Evolutionary conservation across 805 yeast species (phyloP).

Genomic region (Candida vartiovaarae): DNA sequence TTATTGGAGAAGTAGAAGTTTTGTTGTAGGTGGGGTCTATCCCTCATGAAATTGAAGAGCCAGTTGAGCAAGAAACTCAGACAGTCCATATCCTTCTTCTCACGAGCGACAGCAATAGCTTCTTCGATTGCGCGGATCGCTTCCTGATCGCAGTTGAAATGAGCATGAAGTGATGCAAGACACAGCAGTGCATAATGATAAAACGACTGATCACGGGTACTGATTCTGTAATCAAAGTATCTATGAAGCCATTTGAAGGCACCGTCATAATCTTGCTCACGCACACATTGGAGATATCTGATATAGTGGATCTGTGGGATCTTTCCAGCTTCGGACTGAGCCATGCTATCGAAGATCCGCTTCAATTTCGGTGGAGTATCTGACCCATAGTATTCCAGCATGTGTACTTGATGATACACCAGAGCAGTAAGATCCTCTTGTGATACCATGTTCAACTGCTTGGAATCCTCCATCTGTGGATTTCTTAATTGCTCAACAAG

Average conservation of each 20-base stretch:
- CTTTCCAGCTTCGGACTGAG: conserved; percentile 36
- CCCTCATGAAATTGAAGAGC: conserved; percentile 63
- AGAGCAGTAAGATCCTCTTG: conserved; percentile 44
- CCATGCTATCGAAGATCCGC: conserved; percentile 37
- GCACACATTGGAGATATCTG: conserved; percentile 51
- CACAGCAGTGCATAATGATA: conserved; percentile 76
- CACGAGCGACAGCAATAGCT: conserved; percentile 83
- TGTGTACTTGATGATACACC: conserved; percentile 45
- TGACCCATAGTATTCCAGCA: conserved; percentile 45
- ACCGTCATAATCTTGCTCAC: conserved; percentile 50
- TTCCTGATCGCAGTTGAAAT: conserved; percentile 49
- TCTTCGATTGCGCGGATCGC: conserved; percentile 80
- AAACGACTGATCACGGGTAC: conserved; percentile 51
- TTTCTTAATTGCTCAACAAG: conserved; percentile 5
- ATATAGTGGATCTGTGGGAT: conserved; percentile 48
- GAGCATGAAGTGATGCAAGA: conserved; percentile 63
- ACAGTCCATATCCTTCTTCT: conserved; percentile 68
- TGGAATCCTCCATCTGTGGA: conserved; percentile 1
- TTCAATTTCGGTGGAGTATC: conserved; percentile 39
- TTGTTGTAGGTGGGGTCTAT: conserved; percentile 52
- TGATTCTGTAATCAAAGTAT: conserved; percentile 73
- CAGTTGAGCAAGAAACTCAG: conserved; percentile 67
- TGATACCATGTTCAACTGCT: conserved; percentile 33
- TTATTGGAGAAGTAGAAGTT: conserved; percentile 50
- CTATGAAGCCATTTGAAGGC: conserved; percentile 49